Evolutionary conservation across 805 yeast species (phyloP).

Genomic region (Debaryomyces hansenii): DNA sequence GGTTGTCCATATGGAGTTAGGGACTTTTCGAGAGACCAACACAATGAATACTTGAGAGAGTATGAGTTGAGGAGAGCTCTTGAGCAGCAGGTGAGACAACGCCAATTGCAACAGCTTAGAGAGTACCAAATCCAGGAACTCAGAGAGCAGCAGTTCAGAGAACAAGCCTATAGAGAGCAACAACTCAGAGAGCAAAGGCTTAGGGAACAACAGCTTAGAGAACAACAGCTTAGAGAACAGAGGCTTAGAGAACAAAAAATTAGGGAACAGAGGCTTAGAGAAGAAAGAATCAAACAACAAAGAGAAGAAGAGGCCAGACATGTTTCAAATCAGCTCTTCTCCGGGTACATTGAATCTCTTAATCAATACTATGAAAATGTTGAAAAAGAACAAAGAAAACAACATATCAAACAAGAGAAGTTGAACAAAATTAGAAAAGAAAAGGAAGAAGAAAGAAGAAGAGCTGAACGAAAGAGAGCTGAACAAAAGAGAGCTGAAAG

Average conservation of each 20-base stretch:
- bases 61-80: neutral
- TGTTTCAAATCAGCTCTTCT: neutral
- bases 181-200: neutral
- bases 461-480: neutral
- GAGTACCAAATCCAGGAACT: neutral
- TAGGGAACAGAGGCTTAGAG: neutral
- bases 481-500: neutral
- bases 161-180: neutral
- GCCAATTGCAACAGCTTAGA: neutral
- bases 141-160: neutral
- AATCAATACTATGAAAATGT: neutral
- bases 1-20: neutral
- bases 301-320: neutral
- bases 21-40: neutral
- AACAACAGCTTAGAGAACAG: neutral
- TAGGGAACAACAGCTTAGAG: neutral
- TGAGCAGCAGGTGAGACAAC: neutral
- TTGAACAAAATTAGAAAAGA: conserved; percentile 3
- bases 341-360: neutral
- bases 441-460: conserved; percentile 1
- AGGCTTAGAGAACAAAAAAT: neutral
- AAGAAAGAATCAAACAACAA: neutral
- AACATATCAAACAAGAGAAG: conserved; percentile 2
- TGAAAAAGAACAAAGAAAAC: neutral
- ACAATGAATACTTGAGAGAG: neutral